phyloP scores from a whole-genome alignment of 2,329 filamentous ascomycete genomes.

The Cytospora chrysosperma region DNA sequence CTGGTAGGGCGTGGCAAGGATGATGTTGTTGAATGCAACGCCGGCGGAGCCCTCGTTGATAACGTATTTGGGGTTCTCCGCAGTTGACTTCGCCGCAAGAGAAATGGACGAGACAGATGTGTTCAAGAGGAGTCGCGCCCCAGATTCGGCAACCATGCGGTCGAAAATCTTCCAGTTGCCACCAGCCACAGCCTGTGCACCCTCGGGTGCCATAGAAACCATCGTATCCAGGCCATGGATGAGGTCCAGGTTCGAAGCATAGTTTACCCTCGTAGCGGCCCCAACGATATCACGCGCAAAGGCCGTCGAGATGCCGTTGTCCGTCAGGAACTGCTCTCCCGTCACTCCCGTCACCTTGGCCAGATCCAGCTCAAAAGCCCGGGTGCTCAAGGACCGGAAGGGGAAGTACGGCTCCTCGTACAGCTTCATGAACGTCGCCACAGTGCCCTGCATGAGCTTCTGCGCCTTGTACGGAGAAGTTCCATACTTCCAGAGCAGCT shows the following conservation, averaged over 20 bases:
- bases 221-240: slow-evolving; percentile 90
- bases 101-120: slow-evolving; percentile 64
- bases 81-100: slow-evolving; percentile 42
- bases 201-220: slow-evolving; percentile 86
- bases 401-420: slow-evolving; percentile 84
- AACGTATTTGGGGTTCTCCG: slow-evolving; percentile 45
- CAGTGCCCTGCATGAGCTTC: slow-evolving; percentile 67
- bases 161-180: slow-evolving; percentile 96
- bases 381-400: slow-evolving; percentile 71
- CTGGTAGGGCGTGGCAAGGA: slow-evolving; percentile 83
- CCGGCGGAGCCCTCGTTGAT: slow-evolving; percentile 41
- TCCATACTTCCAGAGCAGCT: slow-evolving; percentile 84
- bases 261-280: slow-evolving; percentile 89
- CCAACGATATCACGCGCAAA: slow-evolving; percentile 85
- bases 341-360: slow-evolving; percentile 65
- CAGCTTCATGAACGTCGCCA: slow-evolving; percentile 73
- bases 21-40: slow-evolving; percentile 70
- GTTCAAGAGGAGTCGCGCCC: slow-evolving; percentile 62
- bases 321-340: slow-evolving; percentile 68
- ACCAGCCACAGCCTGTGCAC: slow-evolving; percentile 73
- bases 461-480: slow-evolving; percentile 72
- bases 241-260: slow-evolving; percentile 80
- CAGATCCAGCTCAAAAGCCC: slow-evolving; percentile 66
- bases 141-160: slow-evolving; percentile 68
- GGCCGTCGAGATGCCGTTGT: slow-evolving; percentile 58